Percentiles rank a stretch among this genome's conserved stretches.
Evolutionary conservation across 306 rosid species (phyloP).

Genomic region (Leucaena leucocephala): DNA sequence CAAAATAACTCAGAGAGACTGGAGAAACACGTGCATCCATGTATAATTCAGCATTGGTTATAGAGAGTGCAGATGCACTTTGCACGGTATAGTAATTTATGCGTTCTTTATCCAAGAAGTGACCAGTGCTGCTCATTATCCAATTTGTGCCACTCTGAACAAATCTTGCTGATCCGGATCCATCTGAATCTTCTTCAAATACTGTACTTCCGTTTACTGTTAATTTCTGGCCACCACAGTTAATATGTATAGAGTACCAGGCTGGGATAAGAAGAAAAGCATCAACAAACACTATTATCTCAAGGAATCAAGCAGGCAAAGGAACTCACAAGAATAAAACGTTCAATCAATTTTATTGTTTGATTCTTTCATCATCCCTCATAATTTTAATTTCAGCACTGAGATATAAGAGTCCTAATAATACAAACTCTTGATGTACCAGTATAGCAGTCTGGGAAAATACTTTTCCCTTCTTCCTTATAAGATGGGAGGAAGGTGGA

Average conservation of each 20-base stretch:
- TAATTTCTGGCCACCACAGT: conserved; percentile 58
- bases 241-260: conserved; percentile 57
- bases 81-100: background rate
- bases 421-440: background rate
- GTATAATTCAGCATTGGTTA: conserved; percentile 48
- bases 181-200: conserved; percentile 49
- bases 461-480: background rate
- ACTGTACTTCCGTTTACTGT: conserved; percentile 22
- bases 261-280: conserved; percentile 34
- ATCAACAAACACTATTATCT: background rate
- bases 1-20: conserved; percentile 62
- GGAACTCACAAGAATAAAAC: background rate
- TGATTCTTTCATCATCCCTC: background rate
- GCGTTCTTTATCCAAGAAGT: conserved; percentile 24
- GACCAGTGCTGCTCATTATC: conserved; percentile 42
- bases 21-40: conserved; percentile 72
- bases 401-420: background rate
- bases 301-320: background rate
- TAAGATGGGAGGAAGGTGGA: background rate
- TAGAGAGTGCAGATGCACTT: conserved; percentile 34
- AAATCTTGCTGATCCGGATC: conserved; percentile 40
- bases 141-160: conserved; percentile 31
- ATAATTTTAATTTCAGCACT: background rate
- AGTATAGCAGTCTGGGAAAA: background rate
- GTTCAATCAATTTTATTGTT: background rate